These are phyloP conservation scores for Blastocystis sp. DNA, from an alignment of 352 stramenopile genomes.

Conservation along the genomic window DNA sequence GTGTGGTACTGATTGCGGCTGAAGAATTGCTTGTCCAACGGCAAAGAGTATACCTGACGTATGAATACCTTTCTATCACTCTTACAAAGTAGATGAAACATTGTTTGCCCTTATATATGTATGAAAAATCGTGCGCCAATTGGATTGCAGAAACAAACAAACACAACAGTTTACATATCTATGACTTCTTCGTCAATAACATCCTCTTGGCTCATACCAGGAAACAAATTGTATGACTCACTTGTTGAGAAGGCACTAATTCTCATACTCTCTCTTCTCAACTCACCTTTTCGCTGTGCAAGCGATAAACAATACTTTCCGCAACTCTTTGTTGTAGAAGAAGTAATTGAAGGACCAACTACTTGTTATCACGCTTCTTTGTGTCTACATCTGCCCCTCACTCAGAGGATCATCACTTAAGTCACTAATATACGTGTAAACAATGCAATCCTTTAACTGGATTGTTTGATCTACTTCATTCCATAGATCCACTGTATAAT, in stretches of 20 bases:
- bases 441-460: slow-evolving; percentile 76
- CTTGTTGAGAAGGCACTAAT: slow-evolving; percentile 9
- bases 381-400: slow-evolving; percentile 74
- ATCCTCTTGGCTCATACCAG: background rate
- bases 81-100: slow-evolving; percentile 2
- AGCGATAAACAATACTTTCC: slow-evolving; percentile 82
- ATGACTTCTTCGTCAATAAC: slow-evolving; percentile 18
- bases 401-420: slow-evolving; percentile 79
- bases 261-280: background rate
- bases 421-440: slow-evolving; percentile 82
- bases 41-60: background rate
- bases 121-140: background rate
- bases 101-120: background rate
- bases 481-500: slow-evolving; percentile 50
- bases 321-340: slow-evolving; percentile 81
- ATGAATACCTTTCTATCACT: background rate
- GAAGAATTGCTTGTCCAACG: background rate
- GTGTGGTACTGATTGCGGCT: background rate
- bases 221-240: background rate
- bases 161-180: slow-evolving; percentile 18
- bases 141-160: background rate
- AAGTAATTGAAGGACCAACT: slow-evolving; percentile 85
- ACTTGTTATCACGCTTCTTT: background rate
- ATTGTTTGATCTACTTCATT: slow-evolving; percentile 73
- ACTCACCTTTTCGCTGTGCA: slow-evolving; percentile 77